Conservation (phyloP, 441 rosid genomes). For the Pelargonium citronellum region DNA sequence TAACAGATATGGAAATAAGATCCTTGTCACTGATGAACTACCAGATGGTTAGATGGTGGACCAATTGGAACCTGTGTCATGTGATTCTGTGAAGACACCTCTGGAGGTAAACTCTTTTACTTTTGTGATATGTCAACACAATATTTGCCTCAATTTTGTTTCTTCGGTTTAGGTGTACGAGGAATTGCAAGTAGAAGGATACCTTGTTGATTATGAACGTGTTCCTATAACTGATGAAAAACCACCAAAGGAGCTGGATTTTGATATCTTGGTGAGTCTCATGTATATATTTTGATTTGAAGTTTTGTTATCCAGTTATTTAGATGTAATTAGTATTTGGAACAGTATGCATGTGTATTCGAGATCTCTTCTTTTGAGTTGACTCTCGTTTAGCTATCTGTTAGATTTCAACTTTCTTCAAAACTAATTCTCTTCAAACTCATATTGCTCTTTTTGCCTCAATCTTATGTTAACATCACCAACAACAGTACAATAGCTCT, state of each 20-base stretch:
- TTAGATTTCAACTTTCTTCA: neutral
- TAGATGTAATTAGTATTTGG: neutral
- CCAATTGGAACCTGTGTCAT: slow-evolving; percentile 93
- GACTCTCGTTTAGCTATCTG: neutral
- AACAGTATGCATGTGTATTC: neutral
- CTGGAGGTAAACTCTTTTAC: slow-evolving; percentile 53
- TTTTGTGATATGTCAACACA: slow-evolving; percentile 17
- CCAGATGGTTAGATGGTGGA: slow-evolving; percentile 99
- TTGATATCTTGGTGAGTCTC: slow-evolving; percentile 73
- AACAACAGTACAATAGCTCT: too few species aligned
- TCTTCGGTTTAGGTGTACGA: slow-evolving; percentile 59
- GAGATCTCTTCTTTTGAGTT: neutral
- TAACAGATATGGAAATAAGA: slow-evolving; percentile 92
- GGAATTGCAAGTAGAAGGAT: slow-evolving; percentile 87
- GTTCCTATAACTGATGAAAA: slow-evolving; percentile 98
- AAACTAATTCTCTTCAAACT: neutral
- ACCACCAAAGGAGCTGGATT: slow-evolving; percentile 87
- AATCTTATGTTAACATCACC: too few species aligned
- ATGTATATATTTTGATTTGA: slow-evolving; percentile 1
- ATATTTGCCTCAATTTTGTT: slow-evolving; percentile 21
- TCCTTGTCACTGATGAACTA: slow-evolving; percentile 98
- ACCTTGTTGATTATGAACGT: slow-evolving; percentile 86
- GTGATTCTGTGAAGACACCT: slow-evolving; percentile 87
- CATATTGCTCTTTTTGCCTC: too few species aligned
- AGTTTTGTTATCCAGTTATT: slow-evolving; percentile 7